Base-by-base conservation (phyloP, 2,329 filamentous ascomycete genomes). In the Anthostomella pinea region DNA sequence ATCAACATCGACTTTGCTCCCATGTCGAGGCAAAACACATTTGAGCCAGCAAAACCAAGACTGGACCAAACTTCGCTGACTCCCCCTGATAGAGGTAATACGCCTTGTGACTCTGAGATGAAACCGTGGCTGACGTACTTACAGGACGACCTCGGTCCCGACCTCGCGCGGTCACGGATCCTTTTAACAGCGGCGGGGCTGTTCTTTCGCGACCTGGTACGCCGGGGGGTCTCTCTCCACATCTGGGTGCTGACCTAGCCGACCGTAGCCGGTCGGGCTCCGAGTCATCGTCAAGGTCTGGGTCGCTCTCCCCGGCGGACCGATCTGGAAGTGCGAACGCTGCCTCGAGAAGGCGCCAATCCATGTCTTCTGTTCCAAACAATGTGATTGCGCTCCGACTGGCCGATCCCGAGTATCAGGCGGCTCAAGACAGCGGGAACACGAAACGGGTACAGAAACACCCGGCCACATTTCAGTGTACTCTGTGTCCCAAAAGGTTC, bases 1-100 rank as follows among this genome's bases (percentile, higher is more conserved):
- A 96, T 96, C 64, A 95, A 93, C 57, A 93, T 96, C 52, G 87
- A 95, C 58, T 89, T 87, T 61, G 90, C 89, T 11, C 90, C 90
- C 16, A 82, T 82, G 7, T 78, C 85, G 34, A 69, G 76, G 39
- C 78, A 78, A 53, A 76, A 72, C 35, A 79, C 72, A 50, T 84
- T 86, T 57, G 84, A 83, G 45, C 75, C 77, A 18, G 70, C 75
- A 14, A 87, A 85, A 55, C 65, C 74, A 19, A 71, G 72, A n/a
- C 68, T 81, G 49, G 80, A 87, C 49, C 75, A 82, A 46, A 87
- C 94, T 59, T 88, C 89, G 4, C 67, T 96, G 44, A 93, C 85
- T 33, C 90, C 90, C 1, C 91, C 91, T 9, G 78, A 87, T 46
- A 66, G 78, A 73, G 76, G 79, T 81, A 70, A 54, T 64, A 57